Conservation (phyloP, 352 stramenopile species). For the Phytophthora citrophthora region DNA sequence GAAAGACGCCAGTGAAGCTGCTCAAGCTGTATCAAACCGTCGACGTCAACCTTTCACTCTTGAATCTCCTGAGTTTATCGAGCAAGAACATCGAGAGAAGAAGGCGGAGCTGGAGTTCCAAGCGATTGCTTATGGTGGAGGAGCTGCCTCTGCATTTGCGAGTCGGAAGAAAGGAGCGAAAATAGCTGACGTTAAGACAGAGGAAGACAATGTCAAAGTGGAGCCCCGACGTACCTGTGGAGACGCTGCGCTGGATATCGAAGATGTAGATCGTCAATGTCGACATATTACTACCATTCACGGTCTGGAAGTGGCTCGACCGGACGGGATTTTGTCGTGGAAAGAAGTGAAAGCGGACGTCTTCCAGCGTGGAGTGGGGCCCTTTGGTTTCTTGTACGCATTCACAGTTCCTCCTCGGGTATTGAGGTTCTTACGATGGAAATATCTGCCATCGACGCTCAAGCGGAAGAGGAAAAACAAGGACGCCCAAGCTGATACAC, state of each 20-base stretch:
- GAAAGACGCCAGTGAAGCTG: constrained; percentile 79
- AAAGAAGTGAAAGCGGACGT: constrained; percentile 45
- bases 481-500: constrained; percentile 5
- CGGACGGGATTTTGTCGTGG: constrained; percentile 56
- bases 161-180: constrained; percentile 52
- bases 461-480: constrained; percentile 18
- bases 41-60: constrained; percentile 75
- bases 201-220: constrained; percentile 17
- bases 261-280: constrained; percentile 68
- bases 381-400: constrained; percentile 74
- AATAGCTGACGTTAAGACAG: constrained; percentile 23
- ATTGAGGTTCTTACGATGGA: constrained; percentile 51
- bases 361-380: constrained; percentile 52
- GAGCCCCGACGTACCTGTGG: constrained; percentile 42
- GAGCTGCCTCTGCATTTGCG: constrained; percentile 38
- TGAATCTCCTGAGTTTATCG: constrained; percentile 80
- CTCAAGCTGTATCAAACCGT: constrained; percentile 70
- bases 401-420: constrained; percentile 58
- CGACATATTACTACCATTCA: constrained; percentile 42
- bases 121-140: constrained; percentile 74
- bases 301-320: constrained; percentile 41
- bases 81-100: constrained; percentile 70
- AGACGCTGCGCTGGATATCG: constrained; percentile 72
- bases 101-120: constrained; percentile 88
- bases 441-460: constrained; percentile 52